Percentiles rank a stretch among this genome's conserved stretches.
These are phyloP conservation scores for Phylloboletellus chloephorus DNA, from an alignment of 1,284 basidiomycete species.

Conservation along the genomic window DNA sequence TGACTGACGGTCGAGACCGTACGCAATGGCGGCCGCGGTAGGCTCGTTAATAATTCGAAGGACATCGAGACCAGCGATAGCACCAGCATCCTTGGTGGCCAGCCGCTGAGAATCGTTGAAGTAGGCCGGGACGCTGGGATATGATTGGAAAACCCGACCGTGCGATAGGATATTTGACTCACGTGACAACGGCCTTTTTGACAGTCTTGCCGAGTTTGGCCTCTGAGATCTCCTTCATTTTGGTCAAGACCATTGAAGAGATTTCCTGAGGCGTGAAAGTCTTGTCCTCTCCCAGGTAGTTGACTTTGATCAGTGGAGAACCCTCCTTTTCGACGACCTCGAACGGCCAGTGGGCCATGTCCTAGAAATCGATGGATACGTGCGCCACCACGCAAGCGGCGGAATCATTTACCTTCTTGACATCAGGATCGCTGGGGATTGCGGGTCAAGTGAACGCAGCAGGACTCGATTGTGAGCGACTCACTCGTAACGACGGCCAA, in stretches of 20 bases:
- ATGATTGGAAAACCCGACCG: not conserved
- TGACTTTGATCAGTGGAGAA: slow-evolving; percentile 94
- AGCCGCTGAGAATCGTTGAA: slow-evolving; percentile 97
- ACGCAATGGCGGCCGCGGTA: slow-evolving; percentile 92
- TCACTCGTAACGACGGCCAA: slow-evolving; percentile 92
- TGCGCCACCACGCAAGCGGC: not conserved
- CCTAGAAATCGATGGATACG: slow-evolving; percentile 39
- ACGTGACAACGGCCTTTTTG: slow-evolving; percentile 94
- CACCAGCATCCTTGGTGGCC: slow-evolving; percentile 93
- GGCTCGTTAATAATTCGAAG: slow-evolving; percentile 98
- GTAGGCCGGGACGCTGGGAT: slow-evolving; percentile 80
- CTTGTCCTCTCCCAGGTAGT: slow-evolving; percentile 92
- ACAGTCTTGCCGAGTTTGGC: slow-evolving; percentile 95
- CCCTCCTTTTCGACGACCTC: slow-evolving; percentile 90
- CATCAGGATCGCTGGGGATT: slow-evolving; percentile 66
- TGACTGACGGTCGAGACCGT: slow-evolving; percentile 85
- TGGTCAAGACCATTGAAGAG: slow-evolving; percentile 96
- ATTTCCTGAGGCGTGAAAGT: slow-evolving; percentile 97
- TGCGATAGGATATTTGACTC: slow-evolving; percentile 27
- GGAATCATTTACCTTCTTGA: slow-evolving; percentile 61
- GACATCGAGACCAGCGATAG: slow-evolving; percentile 90
- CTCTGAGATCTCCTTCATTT: slow-evolving; percentile 99
- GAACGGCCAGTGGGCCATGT: slow-evolving; percentile 92
- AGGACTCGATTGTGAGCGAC: slow-evolving; percentile 26
- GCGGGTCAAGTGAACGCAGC: slow-evolving; percentile 13